A percentile compares a stretch with the other conserved stretches of the same genome.
Evolutionary conservation across 495 filamentous ascomycete genomes (phyloP).

Genomic region (Xylaria cubensis): DNA sequence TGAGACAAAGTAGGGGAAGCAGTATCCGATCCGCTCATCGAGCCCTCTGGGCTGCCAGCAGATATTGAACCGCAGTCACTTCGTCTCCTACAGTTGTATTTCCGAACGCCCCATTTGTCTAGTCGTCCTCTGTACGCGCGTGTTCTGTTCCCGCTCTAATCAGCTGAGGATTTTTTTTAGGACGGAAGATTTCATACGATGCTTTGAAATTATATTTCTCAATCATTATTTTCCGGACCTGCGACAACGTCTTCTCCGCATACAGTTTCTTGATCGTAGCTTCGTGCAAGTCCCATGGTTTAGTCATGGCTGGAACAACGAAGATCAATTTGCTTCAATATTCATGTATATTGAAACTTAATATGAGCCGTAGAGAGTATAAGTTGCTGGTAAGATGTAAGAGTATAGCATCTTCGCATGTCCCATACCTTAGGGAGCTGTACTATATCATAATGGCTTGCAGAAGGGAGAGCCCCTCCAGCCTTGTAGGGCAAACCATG

Average conservation of each 20-base stretch:
- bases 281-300: constrained; percentile 49
- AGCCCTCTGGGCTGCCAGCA: constrained; percentile 27
- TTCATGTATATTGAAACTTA: neutral
- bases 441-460: neutral
- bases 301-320: constrained; percentile 47
- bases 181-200: constrained; percentile 44
- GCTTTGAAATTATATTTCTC: constrained; percentile 52
- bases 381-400: neutral
- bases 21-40: constrained; percentile 19
- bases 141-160: constrained; percentile 33
- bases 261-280: constrained; percentile 48
- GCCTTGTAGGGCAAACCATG: constrained; percentile 16
- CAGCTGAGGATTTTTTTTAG: constrained; percentile 20
- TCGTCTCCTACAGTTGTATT: constrained; percentile 50
- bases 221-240: constrained; percentile 50
- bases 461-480: neutral
- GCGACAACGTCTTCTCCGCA: constrained; percentile 50
- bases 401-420: neutral
- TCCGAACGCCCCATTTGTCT: constrained; percentile 51
- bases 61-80: constrained; percentile 26
- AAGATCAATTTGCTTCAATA: neutral
- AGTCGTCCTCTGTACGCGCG: constrained; percentile 55
- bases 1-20: constrained; percentile 18
- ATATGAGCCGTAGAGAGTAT: neutral
- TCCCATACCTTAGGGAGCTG: neutral